Evolutionary conservation across 306 rosid species (phyloP).

Genomic region (Styphnolobium japonicum): DNA sequence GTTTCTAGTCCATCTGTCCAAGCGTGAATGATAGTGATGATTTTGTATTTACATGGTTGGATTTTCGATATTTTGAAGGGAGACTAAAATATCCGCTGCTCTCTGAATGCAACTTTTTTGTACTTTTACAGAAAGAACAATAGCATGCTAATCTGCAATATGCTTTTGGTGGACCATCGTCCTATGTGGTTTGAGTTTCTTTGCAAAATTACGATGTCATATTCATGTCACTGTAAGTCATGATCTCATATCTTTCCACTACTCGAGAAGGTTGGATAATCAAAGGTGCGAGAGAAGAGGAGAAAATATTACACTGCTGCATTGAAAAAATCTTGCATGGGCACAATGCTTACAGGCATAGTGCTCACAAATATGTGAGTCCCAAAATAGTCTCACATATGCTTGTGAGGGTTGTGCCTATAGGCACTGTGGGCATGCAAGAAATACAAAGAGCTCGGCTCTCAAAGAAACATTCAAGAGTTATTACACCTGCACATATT

Average conservation of each 20-base stretch:
- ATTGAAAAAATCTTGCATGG: too few species aligned
- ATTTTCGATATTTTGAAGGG: conserved; percentile 9
- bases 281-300: background rate
- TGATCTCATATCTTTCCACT: background rate
- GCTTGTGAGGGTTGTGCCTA: too few species aligned
- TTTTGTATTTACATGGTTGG: conserved; percentile 7
- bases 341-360: too few species aligned
- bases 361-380: too few species aligned
- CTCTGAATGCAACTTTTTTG: conserved; percentile 4
- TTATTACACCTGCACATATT: too few species aligned
- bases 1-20: background rate
- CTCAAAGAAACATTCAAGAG: too few species aligned
- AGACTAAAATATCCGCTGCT: conserved; percentile 28
- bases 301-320: background rate
- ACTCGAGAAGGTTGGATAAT: background rate
- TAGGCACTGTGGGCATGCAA: too few species aligned
- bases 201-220: background rate
- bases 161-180: conserved; percentile 26
- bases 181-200: conserved; percentile 28
- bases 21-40: conserved; percentile 23
- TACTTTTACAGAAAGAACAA: background rate
- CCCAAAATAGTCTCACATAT: too few species aligned
- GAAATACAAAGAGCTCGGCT: too few species aligned
- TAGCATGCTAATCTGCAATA: background rate
- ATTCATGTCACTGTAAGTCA: background rate